These are phyloP conservation scores for Monosporascus sp. DNA, from an alignment of 2,329 filamentous ascomycete genomes.

Conservation along the genomic window DNA sequence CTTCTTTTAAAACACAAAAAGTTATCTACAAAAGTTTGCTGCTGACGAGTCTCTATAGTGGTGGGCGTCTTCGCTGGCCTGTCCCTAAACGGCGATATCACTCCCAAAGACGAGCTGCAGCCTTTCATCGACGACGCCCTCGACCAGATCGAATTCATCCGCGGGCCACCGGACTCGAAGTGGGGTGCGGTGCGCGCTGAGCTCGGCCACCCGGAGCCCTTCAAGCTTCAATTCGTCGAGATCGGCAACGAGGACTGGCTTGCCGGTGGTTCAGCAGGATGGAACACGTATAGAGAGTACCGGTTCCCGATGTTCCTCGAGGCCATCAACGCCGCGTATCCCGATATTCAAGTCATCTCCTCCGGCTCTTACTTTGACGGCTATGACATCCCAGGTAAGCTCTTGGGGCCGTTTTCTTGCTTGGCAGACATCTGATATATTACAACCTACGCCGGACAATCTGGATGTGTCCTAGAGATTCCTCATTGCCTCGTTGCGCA, in stretches of 20 bases:
- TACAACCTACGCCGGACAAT: too few relatives aligned
- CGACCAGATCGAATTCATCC: slow-evolving; percentile 59
- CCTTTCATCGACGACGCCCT: slow-evolving; percentile 55
- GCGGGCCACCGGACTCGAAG: slow-evolving; percentile 45
- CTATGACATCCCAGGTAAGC: slow-evolving; percentile 32
- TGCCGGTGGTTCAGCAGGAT: slow-evolving; percentile 40
- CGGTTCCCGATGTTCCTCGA: slow-evolving; percentile 56
- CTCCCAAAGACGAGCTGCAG: slow-evolving; percentile 46
- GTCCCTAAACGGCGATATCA: slow-evolving; percentile 47
- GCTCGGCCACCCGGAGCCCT: slow-evolving; percentile 58
- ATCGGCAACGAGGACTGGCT: slow-evolving; percentile 66
- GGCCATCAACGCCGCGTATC: slow-evolving; percentile 51
- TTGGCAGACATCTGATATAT: too few relatives aligned
- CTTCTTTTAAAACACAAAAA: too few relatives aligned
- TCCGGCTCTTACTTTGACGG: slow-evolving; percentile 41
- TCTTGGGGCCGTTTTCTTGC: background rate
- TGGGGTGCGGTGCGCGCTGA: slow-evolving; percentile 54
- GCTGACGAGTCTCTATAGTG: slow-evolving; percentile 25
- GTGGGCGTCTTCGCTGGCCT: slow-evolving; percentile 55
- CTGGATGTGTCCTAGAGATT: too few relatives aligned
- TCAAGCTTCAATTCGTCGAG: slow-evolving; percentile 56
- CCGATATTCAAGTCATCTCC: slow-evolving; percentile 51
- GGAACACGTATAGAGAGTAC: slow-evolving; percentile 45
- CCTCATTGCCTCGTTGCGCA: too few relatives aligned
- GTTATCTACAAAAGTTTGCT: background rate